These are phyloP conservation scores for Saccharomycopsis fibuligera DNA, from an alignment of 805 yeast genomes.

Conservation along the genomic window DNA sequence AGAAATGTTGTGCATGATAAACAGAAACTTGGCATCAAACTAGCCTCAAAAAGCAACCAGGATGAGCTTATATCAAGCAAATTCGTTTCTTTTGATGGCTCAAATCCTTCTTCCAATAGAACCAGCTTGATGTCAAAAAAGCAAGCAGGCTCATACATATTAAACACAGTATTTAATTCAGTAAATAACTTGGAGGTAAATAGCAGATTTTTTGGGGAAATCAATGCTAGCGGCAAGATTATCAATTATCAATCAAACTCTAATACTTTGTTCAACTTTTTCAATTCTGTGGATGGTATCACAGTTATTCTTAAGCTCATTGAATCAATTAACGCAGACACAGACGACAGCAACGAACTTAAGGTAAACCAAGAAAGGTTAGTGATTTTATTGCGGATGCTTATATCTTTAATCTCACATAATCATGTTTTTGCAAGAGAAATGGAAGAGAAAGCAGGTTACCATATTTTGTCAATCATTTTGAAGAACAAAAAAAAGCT, in stretches of 20 bases:
- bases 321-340: slow-evolving; percentile 36
- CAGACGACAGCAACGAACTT: slow-evolving; percentile 26
- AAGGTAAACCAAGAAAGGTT: slow-evolving; percentile 1
- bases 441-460: slow-evolving; percentile 56
- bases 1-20: slow-evolving; percentile 16
- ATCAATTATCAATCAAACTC: slow-evolving; percentile 11
- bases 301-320: slow-evolving; percentile 39
- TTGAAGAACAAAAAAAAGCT: slow-evolving; percentile 36
- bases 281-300: slow-evolving; percentile 43
- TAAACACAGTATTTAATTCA: slow-evolving; percentile 20
- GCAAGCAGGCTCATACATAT: slow-evolving; percentile 1
- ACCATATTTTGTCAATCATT: slow-evolving; percentile 49
- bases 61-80: not conserved
- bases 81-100: not conserved
- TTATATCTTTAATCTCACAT: slow-evolving; percentile 38
- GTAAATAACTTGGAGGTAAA: slow-evolving; percentile 13
- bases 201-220: slow-evolving; percentile 11
- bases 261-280: slow-evolving; percentile 13
- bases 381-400: slow-evolving; percentile 30
- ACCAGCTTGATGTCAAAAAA: not conserved
- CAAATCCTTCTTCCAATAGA: not conserved
- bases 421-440: slow-evolving; percentile 50
- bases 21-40: not conserved
- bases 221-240: not conserved
- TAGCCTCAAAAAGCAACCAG: not conserved